Percentiles rank a stretch among this genome's conserved stretches.
Conservation (phyloP, 805 yeast species). For the Saturnispora zaruensis region DNA sequence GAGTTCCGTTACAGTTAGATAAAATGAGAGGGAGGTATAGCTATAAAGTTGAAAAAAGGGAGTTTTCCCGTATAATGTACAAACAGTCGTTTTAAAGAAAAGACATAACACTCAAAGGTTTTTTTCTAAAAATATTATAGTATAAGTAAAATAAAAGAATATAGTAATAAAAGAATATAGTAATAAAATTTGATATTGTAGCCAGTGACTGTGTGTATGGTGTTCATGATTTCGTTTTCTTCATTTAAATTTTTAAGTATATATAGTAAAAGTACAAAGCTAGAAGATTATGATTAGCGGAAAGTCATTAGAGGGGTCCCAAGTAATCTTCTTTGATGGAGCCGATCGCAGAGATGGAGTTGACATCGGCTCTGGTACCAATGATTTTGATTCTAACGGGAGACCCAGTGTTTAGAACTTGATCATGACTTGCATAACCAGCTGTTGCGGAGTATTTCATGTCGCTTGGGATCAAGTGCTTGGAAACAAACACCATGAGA, state of each 20-base stretch:
- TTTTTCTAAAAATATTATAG: background rate
- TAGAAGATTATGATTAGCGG: background rate
- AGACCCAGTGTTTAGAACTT: conserved; percentile 88
- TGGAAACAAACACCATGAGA: conserved; percentile 84
- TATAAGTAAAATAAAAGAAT: background rate
- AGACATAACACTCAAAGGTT: background rate
- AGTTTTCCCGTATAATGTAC: background rate
- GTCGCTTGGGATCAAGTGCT: conserved; percentile 89
- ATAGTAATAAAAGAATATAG: background rate
- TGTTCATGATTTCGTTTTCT: conserved; percentile 1
- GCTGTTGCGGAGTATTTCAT: conserved; percentile 94
- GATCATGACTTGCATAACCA: conserved; percentile 94
- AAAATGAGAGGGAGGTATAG: conserved; percentile 2
- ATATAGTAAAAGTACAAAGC: conserved; percentile 7
- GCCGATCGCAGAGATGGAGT: conserved; percentile 95
- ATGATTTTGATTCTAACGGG: conserved; percentile 91
- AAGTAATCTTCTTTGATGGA: conserved; percentile 95
- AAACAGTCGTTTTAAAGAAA: background rate
- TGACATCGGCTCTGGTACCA: conserved; percentile 96
- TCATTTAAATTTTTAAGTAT: background rate
- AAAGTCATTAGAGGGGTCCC: conserved; percentile 53
- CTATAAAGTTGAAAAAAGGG: background rate
- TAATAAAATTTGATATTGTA: no score
- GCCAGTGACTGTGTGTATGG: no score
- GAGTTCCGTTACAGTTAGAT: conserved; percentile 28